phyloP scores from a whole-genome alignment of 2,329 filamentous ascomycete species.

The Fusarium solani-melongenae region DNA sequence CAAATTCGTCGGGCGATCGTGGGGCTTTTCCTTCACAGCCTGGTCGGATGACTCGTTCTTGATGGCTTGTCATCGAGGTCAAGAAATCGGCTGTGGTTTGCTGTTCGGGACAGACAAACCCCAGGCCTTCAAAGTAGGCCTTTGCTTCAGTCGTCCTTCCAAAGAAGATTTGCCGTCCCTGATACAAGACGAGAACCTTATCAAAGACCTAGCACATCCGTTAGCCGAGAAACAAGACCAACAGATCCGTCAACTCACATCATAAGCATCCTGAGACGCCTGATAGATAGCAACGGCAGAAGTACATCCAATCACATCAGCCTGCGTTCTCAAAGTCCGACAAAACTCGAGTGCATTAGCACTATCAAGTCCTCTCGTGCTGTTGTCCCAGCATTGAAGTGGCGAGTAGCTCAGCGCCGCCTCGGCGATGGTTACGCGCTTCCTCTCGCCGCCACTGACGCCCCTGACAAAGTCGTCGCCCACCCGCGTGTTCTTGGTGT shows the following conservation, averaged over 20 bases:
- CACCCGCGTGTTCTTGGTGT: constrained; percentile 76
- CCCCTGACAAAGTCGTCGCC: constrained; percentile 75
- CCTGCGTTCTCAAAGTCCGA: constrained; percentile 67
- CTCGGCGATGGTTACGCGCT: constrained; percentile 53
- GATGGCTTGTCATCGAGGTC: constrained; percentile 60
- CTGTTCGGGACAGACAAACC: constrained; percentile 66
- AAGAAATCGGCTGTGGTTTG: constrained; percentile 80
- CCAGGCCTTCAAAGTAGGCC: constrained; percentile 49
- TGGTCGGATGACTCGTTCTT: constrained; percentile 48
- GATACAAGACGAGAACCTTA: constrained; percentile 75
- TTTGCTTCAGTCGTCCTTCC: constrained; percentile 41
- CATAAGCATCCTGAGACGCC: constrained; percentile 56
- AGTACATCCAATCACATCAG: constrained; percentile 68
- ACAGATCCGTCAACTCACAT: constrained; percentile 28
- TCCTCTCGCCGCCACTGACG: constrained; percentile 64
- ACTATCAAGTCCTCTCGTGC: constrained; percentile 71
- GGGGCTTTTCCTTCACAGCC: constrained; percentile 49
- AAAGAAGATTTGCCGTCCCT: constrained; percentile 72
- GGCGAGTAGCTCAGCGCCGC: constrained; percentile 50
- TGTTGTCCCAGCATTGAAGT: constrained; percentile 79
- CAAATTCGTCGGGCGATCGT: constrained; percentile 51
- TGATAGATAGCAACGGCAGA: constrained; percentile 74
- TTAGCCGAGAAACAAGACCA: not conserved
- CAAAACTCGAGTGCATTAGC: constrained; percentile 75
- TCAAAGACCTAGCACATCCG: constrained; percentile 63